These are phyloP conservation scores for Boletellus ananiceps DNA, from an alignment of 768 basidiomycete species.

Conservation along the genomic window DNA sequence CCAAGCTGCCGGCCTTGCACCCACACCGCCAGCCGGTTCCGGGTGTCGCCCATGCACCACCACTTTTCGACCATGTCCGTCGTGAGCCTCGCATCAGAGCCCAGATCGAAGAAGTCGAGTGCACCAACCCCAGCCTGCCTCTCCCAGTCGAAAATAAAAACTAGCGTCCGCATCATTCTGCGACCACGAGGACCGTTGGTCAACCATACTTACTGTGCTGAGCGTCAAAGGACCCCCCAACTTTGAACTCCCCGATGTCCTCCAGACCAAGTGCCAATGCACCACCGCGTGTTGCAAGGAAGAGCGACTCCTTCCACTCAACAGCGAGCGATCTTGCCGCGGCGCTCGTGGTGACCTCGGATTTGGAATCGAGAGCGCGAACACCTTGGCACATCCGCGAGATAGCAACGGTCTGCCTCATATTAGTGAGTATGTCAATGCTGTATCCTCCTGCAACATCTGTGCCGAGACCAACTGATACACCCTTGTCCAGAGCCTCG, in stretches of 20 bases:
- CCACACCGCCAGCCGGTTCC: slow-evolving; percentile 69
- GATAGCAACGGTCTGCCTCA: slow-evolving; percentile 74
- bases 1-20: slow-evolving; percentile 54
- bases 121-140: slow-evolving; percentile 48
- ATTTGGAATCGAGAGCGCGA: slow-evolving; percentile 25
- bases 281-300: slow-evolving; percentile 79
- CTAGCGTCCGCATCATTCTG: slow-evolving; percentile 27
- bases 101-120: slow-evolving; percentile 64
- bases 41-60: slow-evolving; percentile 79
- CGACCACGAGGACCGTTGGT: too few species aligned
- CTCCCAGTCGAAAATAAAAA: slow-evolving; percentile 42
- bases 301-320: slow-evolving; percentile 79
- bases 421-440: slow-evolving; percentile 68
- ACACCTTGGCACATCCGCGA: slow-evolving; percentile 65
- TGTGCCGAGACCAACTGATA: slow-evolving; percentile 76
- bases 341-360: neutral
- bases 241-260: slow-evolving; percentile 47
- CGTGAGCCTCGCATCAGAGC: slow-evolving; percentile 21
- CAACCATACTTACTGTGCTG: slow-evolving; percentile 55
- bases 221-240: slow-evolving; percentile 69
- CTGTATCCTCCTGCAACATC: slow-evolving; percentile 88
- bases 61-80: slow-evolving; percentile 75
- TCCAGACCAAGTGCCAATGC: slow-evolving; percentile 62
- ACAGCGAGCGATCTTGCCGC: slow-evolving; percentile 40
- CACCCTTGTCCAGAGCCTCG: slow-evolving; percentile 60